Percentiles rank a stretch among this genome's conserved stretches.
These are phyloP conservation scores for Coemansia sp. DNA, from an alignment of 192 early-diverging fungal species.

Conservation along the genomic window DNA sequence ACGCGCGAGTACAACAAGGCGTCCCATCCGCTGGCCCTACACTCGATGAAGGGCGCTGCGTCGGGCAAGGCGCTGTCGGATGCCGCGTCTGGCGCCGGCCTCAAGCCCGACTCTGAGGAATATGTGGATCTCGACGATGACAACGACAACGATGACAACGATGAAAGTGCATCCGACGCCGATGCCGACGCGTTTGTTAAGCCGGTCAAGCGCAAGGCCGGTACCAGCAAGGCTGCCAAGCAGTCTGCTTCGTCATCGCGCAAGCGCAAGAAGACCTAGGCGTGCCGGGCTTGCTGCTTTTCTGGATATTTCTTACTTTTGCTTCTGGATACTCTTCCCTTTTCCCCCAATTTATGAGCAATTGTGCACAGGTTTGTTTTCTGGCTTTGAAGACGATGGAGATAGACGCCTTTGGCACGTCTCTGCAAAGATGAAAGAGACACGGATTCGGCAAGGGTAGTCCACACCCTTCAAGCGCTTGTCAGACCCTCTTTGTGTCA, in stretches of 20 bases:
- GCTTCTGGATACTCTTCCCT: neutral
- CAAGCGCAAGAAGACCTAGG: constrained; percentile 32
- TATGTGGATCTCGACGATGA: constrained; percentile 30
- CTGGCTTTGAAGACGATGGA: too few relatives aligned
- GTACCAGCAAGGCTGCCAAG: constrained; percentile 11
- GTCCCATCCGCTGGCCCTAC: constrained; percentile 38
- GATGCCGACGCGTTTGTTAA: constrained; percentile 14
- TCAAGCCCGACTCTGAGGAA: constrained; percentile 34
- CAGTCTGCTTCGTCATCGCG: constrained; percentile 17
- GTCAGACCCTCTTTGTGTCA: too few relatives aligned
- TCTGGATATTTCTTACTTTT: constrained; percentile 2
- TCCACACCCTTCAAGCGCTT: too few relatives aligned
- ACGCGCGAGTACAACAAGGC: constrained; percentile 67
- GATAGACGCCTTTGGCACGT: too few relatives aligned
- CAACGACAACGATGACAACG: constrained; percentile 9
- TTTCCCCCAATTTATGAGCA: neutral
- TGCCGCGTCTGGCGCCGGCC: constrained; percentile 1
- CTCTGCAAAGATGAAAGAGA: too few relatives aligned
- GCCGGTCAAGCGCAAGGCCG: constrained; percentile 18
- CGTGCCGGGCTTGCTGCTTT: constrained; percentile 1
- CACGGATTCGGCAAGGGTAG: too few relatives aligned
- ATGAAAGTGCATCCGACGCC: neutral
- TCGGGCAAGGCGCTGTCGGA: constrained; percentile 21
- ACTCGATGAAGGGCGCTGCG: constrained; percentile 13
- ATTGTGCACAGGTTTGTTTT: too few relatives aligned